Evolutionary conservation across 2,329 filamentous ascomycete species (phyloP).

Genomic region (Colletotrichum paranaense): DNA sequence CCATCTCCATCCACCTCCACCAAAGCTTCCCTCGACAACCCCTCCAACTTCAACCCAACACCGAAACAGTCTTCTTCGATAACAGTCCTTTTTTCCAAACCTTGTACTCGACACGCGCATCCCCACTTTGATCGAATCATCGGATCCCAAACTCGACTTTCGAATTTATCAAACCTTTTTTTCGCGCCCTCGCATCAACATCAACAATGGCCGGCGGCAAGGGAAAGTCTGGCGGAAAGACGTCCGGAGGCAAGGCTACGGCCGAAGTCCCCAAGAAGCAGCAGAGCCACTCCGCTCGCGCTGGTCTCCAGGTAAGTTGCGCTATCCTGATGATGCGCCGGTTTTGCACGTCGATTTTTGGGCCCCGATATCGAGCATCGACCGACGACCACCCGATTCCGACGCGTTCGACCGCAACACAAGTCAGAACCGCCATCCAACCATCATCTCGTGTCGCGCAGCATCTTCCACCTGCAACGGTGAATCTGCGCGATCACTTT

Average conservation of each 20-base stretch:
- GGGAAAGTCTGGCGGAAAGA: constrained; percentile 95
- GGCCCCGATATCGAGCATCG: constrained; percentile 31
- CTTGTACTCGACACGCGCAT: constrained; percentile 29
- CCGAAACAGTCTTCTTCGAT: constrained; percentile 21
- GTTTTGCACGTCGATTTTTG: constrained; percentile 32
- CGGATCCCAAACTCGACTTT: constrained; percentile 8
- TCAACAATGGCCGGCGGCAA: constrained; percentile 83
- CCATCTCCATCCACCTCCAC: constrained; percentile 36
- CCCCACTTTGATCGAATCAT: constrained; percentile 23
- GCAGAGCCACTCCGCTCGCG: constrained; percentile 95
- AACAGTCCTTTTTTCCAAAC: constrained; percentile 1
- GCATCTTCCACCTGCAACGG: background rate
- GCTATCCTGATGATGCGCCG: constrained; percentile 34
- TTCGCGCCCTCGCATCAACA: constrained; percentile 26
- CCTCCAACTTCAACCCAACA: constrained; percentile 27
- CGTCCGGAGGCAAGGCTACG: constrained; percentile 79
- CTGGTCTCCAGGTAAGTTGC: constrained; percentile 88
- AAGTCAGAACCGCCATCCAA: background rate
- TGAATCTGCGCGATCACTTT: constrained; percentile 3
- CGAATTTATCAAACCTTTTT: constrained; percentile 5
- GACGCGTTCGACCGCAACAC: constrained; percentile 33
- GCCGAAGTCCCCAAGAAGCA: constrained; percentile 82
- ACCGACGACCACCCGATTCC: constrained; percentile 21
- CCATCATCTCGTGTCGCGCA: background rate
- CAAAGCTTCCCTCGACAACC: constrained; percentile 35